phyloP scores from a whole-genome alignment of 2,329 filamentous ascomycete genomes.

The Acrodontium crateriforme region DNA sequence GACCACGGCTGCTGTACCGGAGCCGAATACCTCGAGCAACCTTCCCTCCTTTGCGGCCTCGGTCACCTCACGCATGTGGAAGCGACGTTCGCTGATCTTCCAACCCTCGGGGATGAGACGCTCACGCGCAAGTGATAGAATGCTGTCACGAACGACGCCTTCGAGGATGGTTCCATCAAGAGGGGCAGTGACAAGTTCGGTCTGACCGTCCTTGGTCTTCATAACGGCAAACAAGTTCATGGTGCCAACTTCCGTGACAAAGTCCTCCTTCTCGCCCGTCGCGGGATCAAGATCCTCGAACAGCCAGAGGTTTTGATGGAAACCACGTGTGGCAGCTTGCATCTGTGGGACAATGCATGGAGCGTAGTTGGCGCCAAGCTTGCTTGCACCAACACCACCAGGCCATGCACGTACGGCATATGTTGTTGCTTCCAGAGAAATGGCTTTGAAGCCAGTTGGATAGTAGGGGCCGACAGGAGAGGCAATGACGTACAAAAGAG shows the following conservation, averaged over 20 bases:
- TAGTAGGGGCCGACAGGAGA: conserved; percentile 97
- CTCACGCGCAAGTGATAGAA: conserved; percentile 76
- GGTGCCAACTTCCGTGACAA: conserved; percentile 90
- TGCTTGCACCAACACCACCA: conserved; percentile 94
- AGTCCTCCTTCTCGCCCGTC: conserved; percentile 50
- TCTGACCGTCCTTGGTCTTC: conserved; percentile 76
- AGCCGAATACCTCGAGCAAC: conserved; percentile 82
- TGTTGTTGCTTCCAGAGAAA: conserved; percentile 88
- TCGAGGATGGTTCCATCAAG: conserved; percentile 93
- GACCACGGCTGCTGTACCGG: conserved; percentile 88
- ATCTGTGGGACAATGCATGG: conserved; percentile 95
- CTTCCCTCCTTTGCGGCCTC: conserved; percentile 74
- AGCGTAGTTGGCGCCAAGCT: conserved; percentile 98
- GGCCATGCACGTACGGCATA: conserved; percentile 89
- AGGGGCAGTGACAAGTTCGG: conserved; percentile 87
- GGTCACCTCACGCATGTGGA: conserved; percentile 74
- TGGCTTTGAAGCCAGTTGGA: conserved; percentile 93
- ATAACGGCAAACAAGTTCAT: conserved; percentile 96
- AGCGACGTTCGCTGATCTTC: conserved; percentile 78
- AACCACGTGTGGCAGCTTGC: conserved; percentile 77
- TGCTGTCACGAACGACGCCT: conserved; percentile 84
- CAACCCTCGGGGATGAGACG: conserved; percentile 73
- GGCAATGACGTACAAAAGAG: conserved; percentile 87
- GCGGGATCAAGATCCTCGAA: conserved; percentile 52
- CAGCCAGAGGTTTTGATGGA: conserved; percentile 97